Base-by-base conservation (phyloP, 1,139 yeast species). In the Hansenula anomala region DNA sequence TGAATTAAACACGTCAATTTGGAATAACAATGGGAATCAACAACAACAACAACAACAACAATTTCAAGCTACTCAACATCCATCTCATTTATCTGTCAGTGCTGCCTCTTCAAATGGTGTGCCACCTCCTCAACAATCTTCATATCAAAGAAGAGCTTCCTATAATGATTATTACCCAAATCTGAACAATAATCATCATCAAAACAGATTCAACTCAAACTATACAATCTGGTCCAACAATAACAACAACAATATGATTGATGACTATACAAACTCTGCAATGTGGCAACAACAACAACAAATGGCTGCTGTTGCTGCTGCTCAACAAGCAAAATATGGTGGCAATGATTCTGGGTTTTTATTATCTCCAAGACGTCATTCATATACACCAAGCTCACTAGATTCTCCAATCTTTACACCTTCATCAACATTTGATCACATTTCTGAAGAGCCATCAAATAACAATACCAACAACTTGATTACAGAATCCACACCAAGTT, bases 61-160 rank as follows among this genome's bases (percentile, higher is more conserved):
- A 14, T n/a, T n/a, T n/a, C 27, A 12, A 25, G n/a, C 27, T 13
- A 26, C 17, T 14, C 10, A 5, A 16, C 4, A n/a, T 16, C n/a
- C 17, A 5, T 15, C 17, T 4, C 12, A 18, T 23, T n/a, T n/a
- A n/a, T n/a, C n/a, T n/a, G n/a, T n/a, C n/a, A n/a, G n/a, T n/a
- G n/a, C n/a, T n/a, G n/a, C n/a, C n/a, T n/a, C n/a, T 20, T 20
- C 22, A 20, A 20, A 20, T 20, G 22, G 22, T 6, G n/a, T n/a
- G n/a, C n/a, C n/a, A n/a, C n/a, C n/a, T n/a, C n/a, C n/a, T n/a
- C n/a, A n/a, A n/a, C n/a, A n/a, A n/a, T n/a, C n/a, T n/a, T n/a
- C n/a, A n/a, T n/a, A n/a, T 14, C 33, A 30, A 28, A 40, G 49
- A 46, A 36, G 44, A 33, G 45, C 46, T 6, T 44, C 44, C 14